phyloP scores from a whole-genome alignment of 768 basidiomycete species.

The Trametes sanguinea region DNA sequence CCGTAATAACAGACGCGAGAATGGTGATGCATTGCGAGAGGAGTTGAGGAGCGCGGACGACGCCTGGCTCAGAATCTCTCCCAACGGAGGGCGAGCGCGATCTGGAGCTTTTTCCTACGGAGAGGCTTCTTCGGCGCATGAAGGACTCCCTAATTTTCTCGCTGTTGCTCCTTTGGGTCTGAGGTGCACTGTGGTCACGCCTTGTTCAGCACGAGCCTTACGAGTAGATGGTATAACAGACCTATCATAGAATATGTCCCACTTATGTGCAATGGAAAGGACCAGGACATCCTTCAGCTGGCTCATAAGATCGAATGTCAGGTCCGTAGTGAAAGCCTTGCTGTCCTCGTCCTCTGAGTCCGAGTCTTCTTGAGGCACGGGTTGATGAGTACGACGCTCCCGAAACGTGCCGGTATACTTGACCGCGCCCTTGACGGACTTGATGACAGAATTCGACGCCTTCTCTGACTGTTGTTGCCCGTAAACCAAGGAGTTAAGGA shows the following conservation, averaged over 20 bases:
- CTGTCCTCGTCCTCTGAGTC: conserved; percentile 38
- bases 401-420: conserved; percentile 27
- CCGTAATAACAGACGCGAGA: conserved; percentile 62
- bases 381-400: conserved; percentile 22
- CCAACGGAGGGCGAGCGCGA: conserved; percentile 50
- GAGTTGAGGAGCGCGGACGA: conserved; percentile 49
- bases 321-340: conserved; percentile 59
- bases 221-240: conserved; percentile 23
- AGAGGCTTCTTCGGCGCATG: conserved; percentile 14
- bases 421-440: conserved; percentile 27
- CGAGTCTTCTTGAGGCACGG: conserved; percentile 41
- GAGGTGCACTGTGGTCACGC: neutral
- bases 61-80: conserved; percentile 31
- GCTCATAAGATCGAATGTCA: conserved; percentile 62
- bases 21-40: conserved; percentile 60
- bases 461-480: conserved; percentile 18
- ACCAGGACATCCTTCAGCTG: conserved; percentile 62
- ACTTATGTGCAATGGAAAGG: conserved; percentile 55
- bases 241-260: conserved; percentile 66
- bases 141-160: conserved; percentile 18
- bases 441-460: conserved; percentile 21
- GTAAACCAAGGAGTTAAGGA: conserved; percentile 41
- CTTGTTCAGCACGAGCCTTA: neutral
- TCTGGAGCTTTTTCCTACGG: conserved; percentile 29
- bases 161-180: conserved; percentile 20